Percentiles rank a stretch among this genome's conserved stretches.
phyloP scores from a whole-genome alignment of 2,329 filamentous ascomycete species.

The Orbilia javanica region DNA sequence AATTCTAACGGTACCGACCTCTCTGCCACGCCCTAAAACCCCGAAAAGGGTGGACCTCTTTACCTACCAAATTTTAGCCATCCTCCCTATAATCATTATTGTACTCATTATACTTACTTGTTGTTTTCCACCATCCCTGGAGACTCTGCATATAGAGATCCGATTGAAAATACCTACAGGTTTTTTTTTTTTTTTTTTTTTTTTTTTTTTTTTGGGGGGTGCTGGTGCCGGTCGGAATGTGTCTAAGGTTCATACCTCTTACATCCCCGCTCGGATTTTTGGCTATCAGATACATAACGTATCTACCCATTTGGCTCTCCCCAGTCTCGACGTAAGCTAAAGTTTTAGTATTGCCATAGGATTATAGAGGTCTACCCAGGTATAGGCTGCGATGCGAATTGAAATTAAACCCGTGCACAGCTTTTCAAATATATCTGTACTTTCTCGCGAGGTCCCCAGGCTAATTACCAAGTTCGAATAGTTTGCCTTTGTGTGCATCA shows the following conservation, averaged over 20 bases:
- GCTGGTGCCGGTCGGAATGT: too few relatives aligned
- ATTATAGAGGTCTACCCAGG: conserved; percentile 53
- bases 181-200: not conserved
- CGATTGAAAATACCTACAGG: not conserved
- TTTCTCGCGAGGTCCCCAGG: not conserved
- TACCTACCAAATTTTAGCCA: too few relatives aligned
- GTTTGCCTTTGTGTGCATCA: conserved; percentile 50
- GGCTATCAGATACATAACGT: too few relatives aligned
- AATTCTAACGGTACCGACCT: not conserved
- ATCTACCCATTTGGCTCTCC: too few relatives aligned
- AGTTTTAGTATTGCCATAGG: not conserved
- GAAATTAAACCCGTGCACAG: not conserved
- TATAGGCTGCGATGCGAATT: not conserved
- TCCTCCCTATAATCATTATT: too few relatives aligned
- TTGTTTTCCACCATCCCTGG: too few relatives aligned
- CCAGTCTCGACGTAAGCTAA: not conserved
- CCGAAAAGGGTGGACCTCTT: too few relatives aligned
- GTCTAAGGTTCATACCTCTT: not conserved
- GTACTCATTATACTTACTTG: too few relatives aligned
- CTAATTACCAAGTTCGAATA: conserved; percentile 21
- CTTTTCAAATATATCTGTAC: not conserved
- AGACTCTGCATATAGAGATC: not conserved
- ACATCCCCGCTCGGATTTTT: too few relatives aligned
- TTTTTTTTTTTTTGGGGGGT: not conserved
- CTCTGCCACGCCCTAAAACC: too few relatives aligned